Evolutionary conservation across 805 yeast genomes (phyloP).

Genomic region (Ogataea siamensis): DNA sequence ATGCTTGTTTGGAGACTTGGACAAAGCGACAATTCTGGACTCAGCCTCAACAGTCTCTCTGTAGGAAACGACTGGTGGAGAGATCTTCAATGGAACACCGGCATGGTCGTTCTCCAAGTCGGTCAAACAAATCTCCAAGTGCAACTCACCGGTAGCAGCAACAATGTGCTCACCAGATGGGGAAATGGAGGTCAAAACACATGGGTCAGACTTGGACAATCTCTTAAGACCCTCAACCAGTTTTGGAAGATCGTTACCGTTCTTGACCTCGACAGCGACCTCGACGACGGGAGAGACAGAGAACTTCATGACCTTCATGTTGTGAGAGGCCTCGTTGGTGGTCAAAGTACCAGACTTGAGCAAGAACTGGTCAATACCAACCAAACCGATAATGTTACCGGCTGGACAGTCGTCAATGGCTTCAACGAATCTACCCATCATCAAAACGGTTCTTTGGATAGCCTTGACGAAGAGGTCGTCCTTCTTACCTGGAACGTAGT

Average conservation of each 20-base stretch:
- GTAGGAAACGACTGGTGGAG: conserved; percentile 98
- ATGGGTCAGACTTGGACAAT: conserved; percentile 99
- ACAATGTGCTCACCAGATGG: conserved; percentile 99
- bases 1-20: conserved; percentile 99
- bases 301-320: conserved; percentile 99
- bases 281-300: conserved; percentile 99
- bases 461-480: conserved; percentile 96
- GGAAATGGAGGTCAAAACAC: conserved; percentile 84
- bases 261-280: conserved; percentile 99
- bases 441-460: conserved; percentile 97
- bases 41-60: conserved; percentile 96
- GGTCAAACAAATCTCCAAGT: conserved; percentile 93
- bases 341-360: conserved; percentile 99
- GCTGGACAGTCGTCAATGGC: conserved; percentile 99
- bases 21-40: conserved; percentile 93
- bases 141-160: conserved; percentile 99
- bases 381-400: conserved; percentile 99
- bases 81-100: conserved; percentile 96
- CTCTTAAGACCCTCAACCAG: conserved; percentile 99
- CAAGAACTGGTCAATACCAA: conserved; percentile 99
- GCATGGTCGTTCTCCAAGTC: conserved; percentile 99
- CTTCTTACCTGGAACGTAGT: conserved; percentile 98
- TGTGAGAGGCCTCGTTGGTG: conserved; percentile 95
- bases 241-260: conserved; percentile 99
- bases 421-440: conserved; percentile 99